phyloP scores from a whole-genome alignment of 257 asterid species.

The Echites panduratus region DNA sequence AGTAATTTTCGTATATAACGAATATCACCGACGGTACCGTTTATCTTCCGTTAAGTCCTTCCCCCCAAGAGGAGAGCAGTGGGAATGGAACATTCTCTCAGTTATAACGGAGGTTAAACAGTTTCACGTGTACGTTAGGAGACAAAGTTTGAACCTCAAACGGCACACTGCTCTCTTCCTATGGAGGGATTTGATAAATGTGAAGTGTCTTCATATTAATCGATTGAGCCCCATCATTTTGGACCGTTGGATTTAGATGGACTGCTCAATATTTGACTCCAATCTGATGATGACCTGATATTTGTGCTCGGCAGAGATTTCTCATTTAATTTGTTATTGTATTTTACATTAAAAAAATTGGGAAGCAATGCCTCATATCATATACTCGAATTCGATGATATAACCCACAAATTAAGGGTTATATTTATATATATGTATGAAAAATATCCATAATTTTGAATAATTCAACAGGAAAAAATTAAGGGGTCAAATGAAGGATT shows the following conservation, averaged over 20 bases:
- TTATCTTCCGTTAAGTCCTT: slow-evolving; percentile 31
- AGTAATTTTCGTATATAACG: slow-evolving; percentile 67
- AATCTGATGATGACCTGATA: no score
- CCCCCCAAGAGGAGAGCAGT: no score
- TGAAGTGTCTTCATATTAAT: background rate
- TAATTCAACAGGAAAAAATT: no score
- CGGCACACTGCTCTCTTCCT: slow-evolving; percentile 50
- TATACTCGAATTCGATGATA: no score
- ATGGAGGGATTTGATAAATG: slow-evolving; percentile 17
- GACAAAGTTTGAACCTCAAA: slow-evolving; percentile 84
- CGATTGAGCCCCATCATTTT: slow-evolving; percentile 35
- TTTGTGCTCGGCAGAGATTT: background rate
- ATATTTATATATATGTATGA: no score
- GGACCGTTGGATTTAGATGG: slow-evolving; percentile 20
- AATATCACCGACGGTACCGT: slow-evolving; percentile 81
- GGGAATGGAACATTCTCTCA: background rate
- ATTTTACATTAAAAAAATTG: no score
- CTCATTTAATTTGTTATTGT: background rate
- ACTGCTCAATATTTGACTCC: slow-evolving; percentile 12
- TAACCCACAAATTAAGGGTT: no score
- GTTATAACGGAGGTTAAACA: slow-evolving; percentile 39
- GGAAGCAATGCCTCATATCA: no score
- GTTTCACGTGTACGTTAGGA: slow-evolving; percentile 55
- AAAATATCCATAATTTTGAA: no score
- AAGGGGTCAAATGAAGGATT: no score